Base-by-base conservation (phyloP, 176 grass and related monocot genomes). In the Poa annua region DNA sequence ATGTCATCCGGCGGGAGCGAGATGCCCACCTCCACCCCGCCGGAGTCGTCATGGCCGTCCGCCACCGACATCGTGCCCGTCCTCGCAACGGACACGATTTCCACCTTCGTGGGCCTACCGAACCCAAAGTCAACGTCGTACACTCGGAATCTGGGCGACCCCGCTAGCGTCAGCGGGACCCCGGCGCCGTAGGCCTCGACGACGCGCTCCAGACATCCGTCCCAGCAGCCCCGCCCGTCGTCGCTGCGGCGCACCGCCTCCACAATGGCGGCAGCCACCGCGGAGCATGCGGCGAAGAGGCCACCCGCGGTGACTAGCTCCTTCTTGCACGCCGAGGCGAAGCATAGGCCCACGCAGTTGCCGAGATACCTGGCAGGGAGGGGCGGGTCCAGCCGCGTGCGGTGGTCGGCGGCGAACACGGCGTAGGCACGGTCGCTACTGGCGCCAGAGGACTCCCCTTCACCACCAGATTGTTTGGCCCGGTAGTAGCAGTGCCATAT, bases 141-240 rank as follows among this genome's bases (percentile, higher is more conserved):
- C 63, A 66, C 32, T 3, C 63, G 63, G 15, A 66, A 66, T 32
- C 63, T 66, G 29, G 63, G 63, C 32, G 32, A 66, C 63, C 63
- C 63, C 63, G 63, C 63, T 16, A 50, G 61, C 63, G 63, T 66
- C 63, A 66, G 63, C 63, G 63, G 63, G 3, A 66, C 63, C 32
- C 63, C 32, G 63, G 32, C 7, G 63, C 63, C 63, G 63, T 66
- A 66, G 7, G 63, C 63, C 63, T 66, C 63, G 7, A 66, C 63
- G 3, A 66, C 63, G 32, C 63, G 63, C 63, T 66, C 63, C 63
- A 66, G 32, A 33, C 63, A 66, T 7, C 1, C 29, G 15, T 66
- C 63, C 63, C 63, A 66, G 63, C 63, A 1, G 29, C 63, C 63
- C 7, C 32, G 14, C 26, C 25, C 60, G 60, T 29, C 60, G 60